Conservation (phyloP, 2,329 filamentous ascomycete species). For the Nothomitra cinnamomea region DNA sequence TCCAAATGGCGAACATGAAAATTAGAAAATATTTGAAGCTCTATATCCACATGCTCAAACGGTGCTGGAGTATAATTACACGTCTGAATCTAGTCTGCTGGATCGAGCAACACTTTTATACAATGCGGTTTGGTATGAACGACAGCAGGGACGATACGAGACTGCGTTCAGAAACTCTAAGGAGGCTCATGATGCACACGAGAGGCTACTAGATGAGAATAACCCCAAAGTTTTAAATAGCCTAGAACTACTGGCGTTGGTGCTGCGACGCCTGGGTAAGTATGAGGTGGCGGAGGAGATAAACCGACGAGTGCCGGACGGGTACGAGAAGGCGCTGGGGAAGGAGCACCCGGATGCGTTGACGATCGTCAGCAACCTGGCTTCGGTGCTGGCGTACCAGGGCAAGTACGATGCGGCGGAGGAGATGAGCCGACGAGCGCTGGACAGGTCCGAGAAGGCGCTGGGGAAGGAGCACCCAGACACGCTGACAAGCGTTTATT, state of each 20-base stretch:
- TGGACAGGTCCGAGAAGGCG: neutral
- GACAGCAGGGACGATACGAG: neutral
- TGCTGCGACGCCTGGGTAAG: neutral
- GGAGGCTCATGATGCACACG: slow-evolving; percentile 4
- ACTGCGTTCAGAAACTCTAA: neutral
- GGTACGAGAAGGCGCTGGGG: neutral
- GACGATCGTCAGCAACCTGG: neutral
- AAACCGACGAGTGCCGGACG: neutral
- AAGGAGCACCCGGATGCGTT: neutral
- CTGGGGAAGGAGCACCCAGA: neutral
- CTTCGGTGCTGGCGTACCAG: too few species aligned
- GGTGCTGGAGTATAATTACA: neutral
- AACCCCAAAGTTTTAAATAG: neutral
- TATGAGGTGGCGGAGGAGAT: neutral
- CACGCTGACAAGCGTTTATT: neutral
- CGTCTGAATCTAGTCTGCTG: neutral
- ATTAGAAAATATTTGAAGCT: slow-evolving; percentile 1
- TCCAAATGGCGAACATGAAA: slow-evolving; percentile 1
- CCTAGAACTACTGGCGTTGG: neutral
- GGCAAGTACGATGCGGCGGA: neutral
- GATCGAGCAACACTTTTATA: neutral
- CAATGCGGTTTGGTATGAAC: neutral
- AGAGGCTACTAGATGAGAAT: neutral
- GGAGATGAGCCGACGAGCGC: neutral
- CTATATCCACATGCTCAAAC: slow-evolving; percentile 1